Evolutionary conservation across 169 alveolate genomes (phyloP), one percentile per base, ranked within the genome.

Genomic region (Eimeria zaria): DNA sequence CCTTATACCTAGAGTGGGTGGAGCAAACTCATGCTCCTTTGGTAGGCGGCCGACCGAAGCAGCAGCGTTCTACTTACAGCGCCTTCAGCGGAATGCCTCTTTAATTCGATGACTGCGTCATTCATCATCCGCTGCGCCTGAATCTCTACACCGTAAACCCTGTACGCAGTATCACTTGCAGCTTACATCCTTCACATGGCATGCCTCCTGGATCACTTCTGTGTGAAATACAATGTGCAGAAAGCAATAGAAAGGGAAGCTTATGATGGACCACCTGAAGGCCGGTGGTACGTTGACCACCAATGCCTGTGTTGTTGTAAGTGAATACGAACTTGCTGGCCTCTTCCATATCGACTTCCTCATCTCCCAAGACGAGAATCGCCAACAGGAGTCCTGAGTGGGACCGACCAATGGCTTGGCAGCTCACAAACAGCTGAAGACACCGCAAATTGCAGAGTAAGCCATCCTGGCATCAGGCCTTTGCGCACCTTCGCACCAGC

Each of bases 291-390:
- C 55, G n/a, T 6, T 24, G 24, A 44, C 39, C 20, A 64, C 55
- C 87, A 27, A 41, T 24, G 55, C 48, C 11, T 0, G 44, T 51
- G 58, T 12, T 7, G 90, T 3, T 51, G 73, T 33, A 30, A 8
- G 74, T 53, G 80, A 85, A 51, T 39, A 62, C 83, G 12, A 51
- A 91, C 96, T 91, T 91, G 96, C 96, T 91, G 30, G 96, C 96
- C 46, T 91, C 96, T n/a, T 91, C 96, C 51, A 91, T 51, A 58
- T 78, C 91, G 62, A 76, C 91, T 30, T 76, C 41, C 44, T 91
- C 96, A 48, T 91, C 96, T 62, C 96, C 96, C 84, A 91, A n/a
- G 44, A 91, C 96, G 36, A 91, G 91, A 60, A 91, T 64, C 55
- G 96, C 96, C 71, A 91, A 76, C 33, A 76, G 96, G 27, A 69